These are phyloP conservation scores for Hapsidospora chrysogenum DNA, from an alignment of 495 filamentous ascomycete species.

Conservation along the genomic window DNA sequence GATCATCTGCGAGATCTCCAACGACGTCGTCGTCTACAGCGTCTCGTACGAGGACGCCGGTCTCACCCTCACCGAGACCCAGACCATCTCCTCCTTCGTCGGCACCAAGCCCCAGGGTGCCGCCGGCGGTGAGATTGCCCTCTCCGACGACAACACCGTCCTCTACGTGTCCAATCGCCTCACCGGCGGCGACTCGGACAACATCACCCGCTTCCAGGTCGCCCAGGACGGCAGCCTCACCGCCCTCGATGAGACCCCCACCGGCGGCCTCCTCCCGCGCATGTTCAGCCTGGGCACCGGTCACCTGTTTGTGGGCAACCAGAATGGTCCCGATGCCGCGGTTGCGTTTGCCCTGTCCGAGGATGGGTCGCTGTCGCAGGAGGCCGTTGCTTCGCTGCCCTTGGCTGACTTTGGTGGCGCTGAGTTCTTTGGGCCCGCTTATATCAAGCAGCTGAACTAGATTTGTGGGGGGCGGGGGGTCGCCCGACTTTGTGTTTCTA, in stretches of 20 bases:
- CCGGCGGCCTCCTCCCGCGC: conserved; percentile 13
- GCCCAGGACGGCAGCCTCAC: conserved; percentile 6
- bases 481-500: no score
- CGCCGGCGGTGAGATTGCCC: conserved; percentile 12
- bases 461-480: no score
- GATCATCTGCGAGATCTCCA: conserved; percentile 14
- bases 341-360: conserved; percentile 9
- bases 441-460: not conserved
- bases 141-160: conserved; percentile 12
- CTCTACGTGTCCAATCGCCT: conserved; percentile 20
- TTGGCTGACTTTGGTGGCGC: not conserved
- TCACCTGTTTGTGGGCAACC: conserved; percentile 15
- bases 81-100: conserved; percentile 14
- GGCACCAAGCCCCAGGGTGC: conserved; percentile 9
- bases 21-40: conserved; percentile 11
- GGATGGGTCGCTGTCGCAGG: not conserved
- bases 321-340: conserved; percentile 12
- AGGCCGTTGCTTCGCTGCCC: not conserved
- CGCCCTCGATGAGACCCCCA: conserved; percentile 8
- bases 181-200: conserved; percentile 13
- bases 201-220: conserved; percentile 15
- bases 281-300: conserved; percentile 11
- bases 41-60: conserved; percentile 9
- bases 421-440: not conserved
- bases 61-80: conserved; percentile 8